These are phyloP conservation scores for Blastobotrys capitulatus DNA, from an alignment of 1,139 yeast genomes.

Conservation along the genomic window DNA sequence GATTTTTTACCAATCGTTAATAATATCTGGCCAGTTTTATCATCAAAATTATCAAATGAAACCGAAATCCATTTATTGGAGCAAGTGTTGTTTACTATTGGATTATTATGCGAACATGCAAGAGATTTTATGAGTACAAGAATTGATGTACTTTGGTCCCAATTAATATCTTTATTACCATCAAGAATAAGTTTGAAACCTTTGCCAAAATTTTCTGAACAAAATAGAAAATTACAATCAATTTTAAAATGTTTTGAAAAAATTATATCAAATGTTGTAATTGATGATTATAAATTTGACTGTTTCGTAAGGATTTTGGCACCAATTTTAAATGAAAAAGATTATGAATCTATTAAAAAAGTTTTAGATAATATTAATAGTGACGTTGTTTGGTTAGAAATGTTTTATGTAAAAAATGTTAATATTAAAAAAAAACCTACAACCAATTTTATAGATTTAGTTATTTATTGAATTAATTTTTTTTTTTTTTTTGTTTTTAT, in stretches of 20 bases:
- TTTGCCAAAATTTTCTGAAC: conserved; percentile 25
- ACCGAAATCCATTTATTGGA: conserved; percentile 34
- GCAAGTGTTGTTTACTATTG: conserved; percentile 38
- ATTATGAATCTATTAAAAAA: conserved; percentile 3
- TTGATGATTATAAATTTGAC: conserved; percentile 24
- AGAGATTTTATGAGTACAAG: conserved; percentile 50
- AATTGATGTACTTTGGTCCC: conserved; percentile 43
- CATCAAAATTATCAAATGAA: conserved; percentile 28
- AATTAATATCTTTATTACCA: conserved; percentile 18
- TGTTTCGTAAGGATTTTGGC: conserved; percentile 19
- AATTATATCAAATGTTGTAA: conserved; percentile 19
- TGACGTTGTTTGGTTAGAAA: conserved; percentile 23
- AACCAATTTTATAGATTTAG: not conserved
- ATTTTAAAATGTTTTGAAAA: conserved; percentile 20
- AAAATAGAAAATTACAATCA: conserved; percentile 21
- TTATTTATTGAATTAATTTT: no score
- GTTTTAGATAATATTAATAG: conserved; percentile 19
- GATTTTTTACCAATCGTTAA: conserved; percentile 65
- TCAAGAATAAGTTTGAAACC: not conserved
- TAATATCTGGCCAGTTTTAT: conserved; percentile 56
- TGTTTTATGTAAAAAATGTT: not conserved
- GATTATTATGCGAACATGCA: conserved; percentile 38
- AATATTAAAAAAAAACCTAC: no score
- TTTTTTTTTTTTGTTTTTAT: no score
- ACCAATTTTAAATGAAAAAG: conserved; percentile 15